These are phyloP conservation scores for Cnidoscolus chayamansa DNA, from an alignment of 441 rosid genomes.

Conservation along the genomic window DNA sequence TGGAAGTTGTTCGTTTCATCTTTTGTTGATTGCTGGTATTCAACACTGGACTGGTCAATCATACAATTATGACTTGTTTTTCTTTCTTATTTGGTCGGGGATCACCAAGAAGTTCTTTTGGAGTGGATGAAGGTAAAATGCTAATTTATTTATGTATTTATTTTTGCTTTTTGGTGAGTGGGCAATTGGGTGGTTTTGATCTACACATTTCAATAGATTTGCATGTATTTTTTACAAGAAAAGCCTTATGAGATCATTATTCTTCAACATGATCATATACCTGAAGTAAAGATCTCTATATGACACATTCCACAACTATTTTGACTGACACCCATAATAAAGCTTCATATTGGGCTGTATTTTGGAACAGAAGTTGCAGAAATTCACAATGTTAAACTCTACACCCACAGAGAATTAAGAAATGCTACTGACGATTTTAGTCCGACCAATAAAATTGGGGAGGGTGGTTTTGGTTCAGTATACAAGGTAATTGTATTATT, in stretches of 20 bases:
- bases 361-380: slow-evolving; percentile 42
- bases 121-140: slow-evolving; percentile 56
- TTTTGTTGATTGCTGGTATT: slow-evolving; percentile 21
- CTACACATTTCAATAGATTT: not conserved
- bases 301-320: not conserved
- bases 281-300: not conserved
- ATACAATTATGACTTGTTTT: slow-evolving; percentile 58
- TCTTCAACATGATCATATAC: not conserved
- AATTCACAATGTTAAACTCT: slow-evolving; percentile 47
- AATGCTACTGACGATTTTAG: slow-evolving; percentile 70
- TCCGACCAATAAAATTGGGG: slow-evolving; percentile 65
- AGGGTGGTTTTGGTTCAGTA: slow-evolving; percentile 93
- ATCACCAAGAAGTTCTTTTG: slow-evolving; percentile 24
- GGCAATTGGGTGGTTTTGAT: not conserved
- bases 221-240: not conserved
- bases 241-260: not conserved
- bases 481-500: slow-evolving; percentile 56
- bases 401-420: slow-evolving; percentile 58
- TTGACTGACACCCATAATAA: not conserved
- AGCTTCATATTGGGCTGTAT: slow-evolving; percentile 15
- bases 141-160: not conserved
- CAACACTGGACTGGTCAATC: slow-evolving; percentile 25
- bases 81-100: slow-evolving; percentile 39
- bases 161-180: not conserved
- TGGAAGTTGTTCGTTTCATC: slow-evolving; percentile 23